phyloP scores from a whole-genome alignment of 495 filamentous ascomycete species.

The Terfezia claveryi region DNA sequence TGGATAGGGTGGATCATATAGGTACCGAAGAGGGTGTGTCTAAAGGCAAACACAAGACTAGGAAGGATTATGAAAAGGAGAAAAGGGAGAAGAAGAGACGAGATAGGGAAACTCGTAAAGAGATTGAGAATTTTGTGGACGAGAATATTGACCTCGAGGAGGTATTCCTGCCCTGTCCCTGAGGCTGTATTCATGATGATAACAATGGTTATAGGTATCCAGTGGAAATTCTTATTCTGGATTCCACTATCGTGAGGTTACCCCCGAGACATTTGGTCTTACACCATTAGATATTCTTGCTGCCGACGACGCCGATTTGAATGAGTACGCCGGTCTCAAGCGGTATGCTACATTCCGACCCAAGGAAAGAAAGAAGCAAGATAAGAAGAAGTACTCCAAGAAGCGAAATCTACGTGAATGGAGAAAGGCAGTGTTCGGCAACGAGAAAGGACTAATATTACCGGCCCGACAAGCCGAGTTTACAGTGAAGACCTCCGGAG shows the following conservation, averaged over 20 bases:
- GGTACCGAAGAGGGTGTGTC: constrained; percentile 20
- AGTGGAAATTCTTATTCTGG: constrained; percentile 10
- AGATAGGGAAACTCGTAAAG: constrained; percentile 53
- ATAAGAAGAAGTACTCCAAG: constrained; percentile 73
- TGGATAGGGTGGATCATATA: constrained; percentile 21
- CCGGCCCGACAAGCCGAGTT: constrained; percentile 16
- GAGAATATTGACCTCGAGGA: constrained; percentile 51
- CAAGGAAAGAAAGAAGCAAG: constrained; percentile 61
- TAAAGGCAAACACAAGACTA: constrained; percentile 36
- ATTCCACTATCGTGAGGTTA: constrained; percentile 89
- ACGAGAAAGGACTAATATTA: constrained; percentile 32
- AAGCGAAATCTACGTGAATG: constrained; percentile 75
- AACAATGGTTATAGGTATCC: constrained; percentile 1
- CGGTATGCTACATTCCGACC: constrained; percentile 82
- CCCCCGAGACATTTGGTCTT: constrained; percentile 69
- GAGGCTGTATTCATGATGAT: neutral
- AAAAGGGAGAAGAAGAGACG: constrained; percentile 47
- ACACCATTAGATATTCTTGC: constrained; percentile 78
- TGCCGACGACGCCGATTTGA: constrained; percentile 63
- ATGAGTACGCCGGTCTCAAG: constrained; percentile 80
- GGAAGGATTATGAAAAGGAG: constrained; percentile 41
- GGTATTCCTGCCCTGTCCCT: constrained; percentile 27
- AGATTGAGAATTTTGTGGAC: constrained; percentile 74
- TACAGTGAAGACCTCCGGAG: neutral
- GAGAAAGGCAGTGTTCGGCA: constrained; percentile 80